Base-by-base conservation (phyloP, 371 early-diverging fungal genomes). In the Zopfochytrium polystomum region DNA sequence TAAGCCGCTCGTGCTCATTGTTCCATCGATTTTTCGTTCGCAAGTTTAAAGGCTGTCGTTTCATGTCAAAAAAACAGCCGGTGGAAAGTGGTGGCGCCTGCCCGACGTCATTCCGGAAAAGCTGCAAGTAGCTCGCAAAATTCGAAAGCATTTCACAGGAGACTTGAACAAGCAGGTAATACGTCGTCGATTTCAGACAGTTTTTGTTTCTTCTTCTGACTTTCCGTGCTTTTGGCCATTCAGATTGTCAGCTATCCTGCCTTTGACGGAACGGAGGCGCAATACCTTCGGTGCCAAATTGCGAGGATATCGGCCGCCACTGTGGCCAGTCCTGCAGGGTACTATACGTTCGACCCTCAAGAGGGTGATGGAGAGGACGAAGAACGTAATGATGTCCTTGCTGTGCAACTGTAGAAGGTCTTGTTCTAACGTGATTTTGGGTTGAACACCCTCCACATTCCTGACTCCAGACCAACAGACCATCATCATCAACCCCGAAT, bases 401-500 rank as follows among this genome's bases (percentile, higher is more conserved):
- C n/a, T n/a, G n/a, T n/a, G n/a, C n/a, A n/a, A n/a, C n/a, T n/a
- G n/a, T n/a, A n/a, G n/a, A n/a, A n/a, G n/a, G n/a, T n/a, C n/a
- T n/a, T n/a, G n/a, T n/a, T n/a, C 59, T 42, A 15, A 13, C 22
- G n/a, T 15, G 11, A 30, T 31, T 46, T 43, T 30, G 22, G 1
- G 42, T 20, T 30, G 22, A 29, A 33, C 45, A 5, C 0, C 44
- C 9, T 46, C 48, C 30, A 44, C 9, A n/a, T n/a, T 9, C 13
- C 11, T 5, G 3, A 1, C n/a, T 7, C 27, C 48, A 57, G 57
- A 58, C 35, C 59, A 58, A 34, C 59, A 61, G 6, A 58, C 67
- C 35, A 76, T 82, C 59, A 76, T 82, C 63, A 67, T 81, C 55
- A 82, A 82, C 60, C 67, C 80, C 43, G 83, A 82, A 50, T 80